phyloP scores from a whole-genome alignment of 257 asterid species.

The Verbena officinalis region DNA sequence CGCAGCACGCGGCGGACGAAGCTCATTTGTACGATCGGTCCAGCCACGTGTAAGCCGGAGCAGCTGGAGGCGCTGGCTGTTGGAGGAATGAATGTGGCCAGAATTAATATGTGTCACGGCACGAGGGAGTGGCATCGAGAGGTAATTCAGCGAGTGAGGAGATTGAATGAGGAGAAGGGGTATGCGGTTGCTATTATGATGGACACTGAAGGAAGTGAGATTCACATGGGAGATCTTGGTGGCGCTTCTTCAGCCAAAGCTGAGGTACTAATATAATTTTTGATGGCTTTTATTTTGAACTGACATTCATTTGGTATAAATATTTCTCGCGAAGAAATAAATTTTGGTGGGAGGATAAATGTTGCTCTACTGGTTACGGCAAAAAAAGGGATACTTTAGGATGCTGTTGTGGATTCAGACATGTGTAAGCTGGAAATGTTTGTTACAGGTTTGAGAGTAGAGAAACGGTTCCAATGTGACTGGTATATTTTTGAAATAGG shows the following conservation, averaged over 20 bases:
- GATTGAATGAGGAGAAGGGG: constrained; percentile 95
- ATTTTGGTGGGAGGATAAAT: neutral
- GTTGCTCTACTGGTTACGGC: constrained; percentile 5
- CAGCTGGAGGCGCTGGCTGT: constrained; percentile 94
- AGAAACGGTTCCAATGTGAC: neutral
- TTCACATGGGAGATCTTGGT: constrained; percentile 99
- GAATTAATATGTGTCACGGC: constrained; percentile 99
- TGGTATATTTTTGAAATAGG: neutral
- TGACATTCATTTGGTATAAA: neutral
- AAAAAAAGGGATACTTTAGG: neutral
- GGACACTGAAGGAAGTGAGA: constrained; percentile 99
- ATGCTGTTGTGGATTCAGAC: neutral
- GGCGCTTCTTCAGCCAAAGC: constrained; percentile 92
- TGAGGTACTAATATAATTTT: constrained; percentile 52
- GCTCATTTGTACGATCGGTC: constrained; percentile 90
- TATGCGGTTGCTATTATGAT: constrained; percentile 97
- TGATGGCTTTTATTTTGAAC: neutral
- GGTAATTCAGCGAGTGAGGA: constrained; percentile 86
- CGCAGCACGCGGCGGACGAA: constrained; percentile 96
- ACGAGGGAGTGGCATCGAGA: constrained; percentile 92
- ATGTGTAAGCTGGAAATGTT: neutral
- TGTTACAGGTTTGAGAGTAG: constrained; percentile 1
- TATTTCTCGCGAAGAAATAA: neutral
- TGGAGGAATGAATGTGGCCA: constrained; percentile 95
- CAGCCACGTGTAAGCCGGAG: constrained; percentile 78